Base-by-base conservation (phyloP, 2,329 filamentous ascomycete species). In the Daldinia eschscholtzii region DNA sequence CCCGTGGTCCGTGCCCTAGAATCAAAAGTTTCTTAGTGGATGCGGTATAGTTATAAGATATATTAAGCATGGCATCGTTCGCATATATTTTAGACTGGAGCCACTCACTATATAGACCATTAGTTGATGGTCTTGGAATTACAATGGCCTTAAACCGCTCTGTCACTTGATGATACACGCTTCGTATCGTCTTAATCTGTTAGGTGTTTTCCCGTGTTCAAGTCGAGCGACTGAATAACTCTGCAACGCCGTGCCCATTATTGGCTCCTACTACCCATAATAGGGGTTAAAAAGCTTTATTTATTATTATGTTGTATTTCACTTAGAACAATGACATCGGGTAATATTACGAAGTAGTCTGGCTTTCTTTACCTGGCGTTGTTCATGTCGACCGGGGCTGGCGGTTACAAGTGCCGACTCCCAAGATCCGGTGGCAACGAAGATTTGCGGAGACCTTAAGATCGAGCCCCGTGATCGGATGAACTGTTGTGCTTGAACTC, bases 401-500 rank as follows among this genome's bases (percentile, higher is more conserved):
- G 5, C 15, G 15, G 3, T 10, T 50, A 13, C 6, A 10, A 50
- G 26, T 7, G 23, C 15, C 46, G 6, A 50, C 4, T 10, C 46
- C 6, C 4, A 50, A 13, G 46, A 23, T 26, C 26, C 26, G 6
- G n/a, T 15, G 6, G 28, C 5, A 9, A 30, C 26, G 3, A 2
- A 28, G 6, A 18, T 50, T 50, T 18, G 15, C 18, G 15, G 7
- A 26, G n/a, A n/a, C n/a, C n/a, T n/a, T 18, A 18, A 52, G 20
- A 20, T 20, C 7, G n/a, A 42, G n/a, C n/a, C 15, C 15, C 33
- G 30, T 44, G 55, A 30, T 61, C 5, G 30, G 20, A 57, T 10
- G 46, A 12, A 63, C 50, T 56, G 20, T 15, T 55, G 23, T 42
- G n/a, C 13, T 33, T 39, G 37, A 64, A 64, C 57, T 52, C 44